These are phyloP conservation scores for Neocatenulostroma microsporum DNA, from an alignment of 2,329 filamentous ascomycete species.

Conservation along the genomic window DNA sequence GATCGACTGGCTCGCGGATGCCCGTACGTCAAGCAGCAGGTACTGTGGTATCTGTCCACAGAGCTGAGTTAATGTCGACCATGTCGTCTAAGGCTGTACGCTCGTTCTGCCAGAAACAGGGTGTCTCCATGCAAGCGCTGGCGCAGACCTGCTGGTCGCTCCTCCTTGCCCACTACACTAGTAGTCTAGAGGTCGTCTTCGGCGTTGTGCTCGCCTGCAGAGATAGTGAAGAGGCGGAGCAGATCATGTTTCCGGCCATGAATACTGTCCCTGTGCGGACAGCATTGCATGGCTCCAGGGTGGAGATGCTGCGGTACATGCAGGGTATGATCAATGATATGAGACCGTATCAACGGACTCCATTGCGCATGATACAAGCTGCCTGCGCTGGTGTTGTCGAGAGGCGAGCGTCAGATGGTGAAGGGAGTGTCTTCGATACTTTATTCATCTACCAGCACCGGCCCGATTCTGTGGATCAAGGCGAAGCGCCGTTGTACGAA, in stretches of 20 bases:
- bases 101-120: slow-evolving; percentile 56
- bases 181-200: slow-evolving; percentile 67
- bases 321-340: slow-evolving; percentile 62
- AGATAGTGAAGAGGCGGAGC: slow-evolving; percentile 61
- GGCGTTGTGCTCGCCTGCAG: slow-evolving; percentile 78
- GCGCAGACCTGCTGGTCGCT: slow-evolving; percentile 71
- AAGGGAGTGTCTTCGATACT: slow-evolving; percentile 49
- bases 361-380: slow-evolving; percentile 62
- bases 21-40: slow-evolving; percentile 20
- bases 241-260: slow-evolving; percentile 80
- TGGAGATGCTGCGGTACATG: slow-evolving; percentile 61
- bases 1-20: slow-evolving; percentile 37
- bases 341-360: slow-evolving; percentile 66
- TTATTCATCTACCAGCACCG: slow-evolving; percentile 60
- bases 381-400: slow-evolving; percentile 28
- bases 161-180: slow-evolving; percentile 55
- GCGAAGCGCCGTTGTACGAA: slow-evolving; percentile 42
- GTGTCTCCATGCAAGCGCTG: slow-evolving; percentile 67
- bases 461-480: slow-evolving; percentile 27
- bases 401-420: neutral
- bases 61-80: slow-evolving; percentile 41
- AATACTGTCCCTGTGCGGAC: slow-evolving; percentile 74
- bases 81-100: slow-evolving; percentile 39
- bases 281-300: slow-evolving; percentile 60
- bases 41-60: slow-evolving; percentile 26